Percentiles rank a stretch among this genome's conserved stretches.
Evolutionary conservation across 331 rosid species (phyloP).

Genomic region (Quercus phellos): DNA sequence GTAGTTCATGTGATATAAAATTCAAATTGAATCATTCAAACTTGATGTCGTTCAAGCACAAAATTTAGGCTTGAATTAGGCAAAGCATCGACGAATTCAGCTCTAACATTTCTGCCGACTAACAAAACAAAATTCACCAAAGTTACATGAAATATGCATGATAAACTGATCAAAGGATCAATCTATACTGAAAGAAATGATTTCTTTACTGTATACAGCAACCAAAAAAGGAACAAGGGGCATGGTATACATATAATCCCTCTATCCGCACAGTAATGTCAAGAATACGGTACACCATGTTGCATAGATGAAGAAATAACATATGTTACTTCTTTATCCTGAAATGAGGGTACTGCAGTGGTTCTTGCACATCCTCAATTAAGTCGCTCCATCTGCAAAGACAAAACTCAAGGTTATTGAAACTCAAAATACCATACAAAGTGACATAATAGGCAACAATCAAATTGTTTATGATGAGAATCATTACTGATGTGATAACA

Average conservation of each 20-base stretch:
- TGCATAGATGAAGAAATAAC: background rate
- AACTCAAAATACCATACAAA: background rate
- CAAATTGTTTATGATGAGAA: background rate
- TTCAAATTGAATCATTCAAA: background rate
- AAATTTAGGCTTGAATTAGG: background rate
- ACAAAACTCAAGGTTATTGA: background rate
- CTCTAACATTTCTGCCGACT: background rate
- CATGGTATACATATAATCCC: background rate
- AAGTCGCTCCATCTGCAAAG: conserved; percentile 75
- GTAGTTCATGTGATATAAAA: background rate
- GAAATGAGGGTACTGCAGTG: background rate
- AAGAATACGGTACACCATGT: background rate
- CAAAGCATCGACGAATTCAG: background rate
- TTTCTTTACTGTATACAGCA: background rate
- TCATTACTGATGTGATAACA: background rate
- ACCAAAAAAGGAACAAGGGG: background rate
- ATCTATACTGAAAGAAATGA: background rate
- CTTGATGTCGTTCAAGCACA: background rate
- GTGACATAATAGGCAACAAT: background rate
- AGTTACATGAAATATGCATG: background rate
- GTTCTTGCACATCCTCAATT: conserved; percentile 49
- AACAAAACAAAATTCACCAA: background rate
- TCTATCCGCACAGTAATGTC: background rate
- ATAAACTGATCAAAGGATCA: background rate
- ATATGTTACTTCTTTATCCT: background rate